Base-by-base conservation (phyloP, 306 rosid species). In the Pyrus bretschneideri region DNA sequence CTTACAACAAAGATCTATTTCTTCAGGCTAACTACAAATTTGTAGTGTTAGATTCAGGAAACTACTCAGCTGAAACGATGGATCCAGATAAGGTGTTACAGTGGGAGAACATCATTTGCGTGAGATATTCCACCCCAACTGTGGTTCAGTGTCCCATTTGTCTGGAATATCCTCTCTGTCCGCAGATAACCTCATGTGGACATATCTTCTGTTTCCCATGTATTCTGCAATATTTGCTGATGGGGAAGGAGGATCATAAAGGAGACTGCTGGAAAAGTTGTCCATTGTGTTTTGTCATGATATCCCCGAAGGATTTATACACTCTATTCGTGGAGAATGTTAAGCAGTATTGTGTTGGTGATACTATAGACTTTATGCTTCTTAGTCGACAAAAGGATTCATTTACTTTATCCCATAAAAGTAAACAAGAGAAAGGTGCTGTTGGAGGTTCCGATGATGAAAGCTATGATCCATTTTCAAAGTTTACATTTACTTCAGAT, bases 191-290 rank as follows among this genome's bases (percentile, higher is more conserved):
- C 78, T 89, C 98, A 9, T 95, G 98, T 49, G 98, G 98, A 44
- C 98, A 95, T 80, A 88, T 95, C 29, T 95, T 92, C 79, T 95
- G 98, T 86, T 95, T 92, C 86, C 97, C 97, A 9, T 95, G 98
- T 78, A 89, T 95, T 78, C 83, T 95, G 33, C 94, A 87, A 63
- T 91, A 95, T 84, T 80, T 95, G 80, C 70, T 92, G 51, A 81
- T 92, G 96, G 98, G 98, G 42, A 82, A 88, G 80, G 98, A 95
- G 83, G 98, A 95, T 86, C 81, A 84, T 69, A 95, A 89, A 76
- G 97, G 97, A 73, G 96, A 95, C 78, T 83, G 89, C 85, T 95
- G 98, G 96, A 90, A 95, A 84, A 87, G 91, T 79, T 92, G 98
- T 75, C 98, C 98, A 22, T 83, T 95, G 79, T 95, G 98, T 81